Base-by-base conservation (phyloP, 257 asterid species). In the Solanum stenotomum region DNA sequence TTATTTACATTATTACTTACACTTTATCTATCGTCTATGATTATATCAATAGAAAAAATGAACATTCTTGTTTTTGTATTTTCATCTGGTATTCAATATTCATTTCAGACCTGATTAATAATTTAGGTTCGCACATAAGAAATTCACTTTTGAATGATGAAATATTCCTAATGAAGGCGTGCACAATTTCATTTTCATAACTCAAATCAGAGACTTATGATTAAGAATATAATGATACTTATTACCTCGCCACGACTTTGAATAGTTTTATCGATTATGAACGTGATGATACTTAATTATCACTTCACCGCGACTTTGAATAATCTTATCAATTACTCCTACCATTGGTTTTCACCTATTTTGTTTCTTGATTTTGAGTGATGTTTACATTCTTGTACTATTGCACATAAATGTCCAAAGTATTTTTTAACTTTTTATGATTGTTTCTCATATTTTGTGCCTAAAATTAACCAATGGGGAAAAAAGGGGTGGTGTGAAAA, bases 371-470 rank as follows among this genome's bases (percentile, higher is more conserved):
- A 75, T 75, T 22, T 75, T 37, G 83, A 75, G 83, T 22, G 52
- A 37, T 35, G 46, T 20, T 46, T 35, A 37, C 42, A 23, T 75
- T 75, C 52, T 75, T 37, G 83, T 37, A 75, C 52, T 37, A 40
- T 44, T 15, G 42, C 40, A 46, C 27, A 29, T 44, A 81, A 46
- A 46, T 46, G 40, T 27, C 40, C 85, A 81, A 81, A 81, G 85
- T 81, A 29, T 0, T 46, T 81, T 70, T 81, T 3, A 16, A 81
- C 68, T 81, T 44, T 38, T 27, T 81, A 49, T 31, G 42, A 29
- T 49, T 49, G 86, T 31, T 10, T 49, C 86, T 82, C 86, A 82
- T 82, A 82, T 18, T 82, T 49, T 82, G 86, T 82, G 86, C 86
- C 85, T 46, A 82, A 82, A 29, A 29, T 49, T 31, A 31, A 82